Evolutionary conservation across 2,329 filamentous ascomycete genomes (phyloP), one percentile per base, ranked within the genome.

Genomic region (Penicillium sp.): DNA sequence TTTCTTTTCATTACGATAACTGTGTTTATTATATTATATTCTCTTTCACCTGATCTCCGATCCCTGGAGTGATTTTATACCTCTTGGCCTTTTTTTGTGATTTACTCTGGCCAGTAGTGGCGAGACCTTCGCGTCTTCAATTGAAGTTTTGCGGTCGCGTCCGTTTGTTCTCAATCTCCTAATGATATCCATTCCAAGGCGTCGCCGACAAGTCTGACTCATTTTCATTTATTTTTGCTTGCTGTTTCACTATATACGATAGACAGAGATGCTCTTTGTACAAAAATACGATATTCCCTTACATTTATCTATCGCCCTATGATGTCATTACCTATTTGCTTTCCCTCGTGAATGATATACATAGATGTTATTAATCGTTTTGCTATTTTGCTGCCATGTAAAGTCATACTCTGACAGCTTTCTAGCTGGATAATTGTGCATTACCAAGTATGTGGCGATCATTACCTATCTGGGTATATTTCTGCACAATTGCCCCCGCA

Each of bases 81-180:
- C 29, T 52, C 18, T 26, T 55, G 48, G 48, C 48, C 53, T 46
- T 4, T 35, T 55, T 45, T 46, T 55, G 53, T 55, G 42, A 55
- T 55, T 46, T 52, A 55, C 40, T 35, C 39, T 14, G 53, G 53
- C 48, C 53, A 52, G 4, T 55, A 32, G 38, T 13, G 46, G 18
- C 9, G 13, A 42, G 31, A 31, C 18, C n/a, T 8, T 26, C 7
- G 43, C n/a, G 3, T 22, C 18, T 49, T 49, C 10, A 34, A 22
- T 44, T 35, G 38, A 53, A 53, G 34, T 26, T 39, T 31, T 24
- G 37, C 26, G 32, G 48, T 46, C 11, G 9, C 20, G 13, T 46
- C 47, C 18, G 22, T 40, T 39, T 44, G 13, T 52, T 29, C 31
- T 31, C 26, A 20, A 39, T 31, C 14, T 39, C 42, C 48, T 52